phyloP scores from a whole-genome alignment of 1,284 basidiomycete genomes.

The Sanghuangporus baumii region DNA sequence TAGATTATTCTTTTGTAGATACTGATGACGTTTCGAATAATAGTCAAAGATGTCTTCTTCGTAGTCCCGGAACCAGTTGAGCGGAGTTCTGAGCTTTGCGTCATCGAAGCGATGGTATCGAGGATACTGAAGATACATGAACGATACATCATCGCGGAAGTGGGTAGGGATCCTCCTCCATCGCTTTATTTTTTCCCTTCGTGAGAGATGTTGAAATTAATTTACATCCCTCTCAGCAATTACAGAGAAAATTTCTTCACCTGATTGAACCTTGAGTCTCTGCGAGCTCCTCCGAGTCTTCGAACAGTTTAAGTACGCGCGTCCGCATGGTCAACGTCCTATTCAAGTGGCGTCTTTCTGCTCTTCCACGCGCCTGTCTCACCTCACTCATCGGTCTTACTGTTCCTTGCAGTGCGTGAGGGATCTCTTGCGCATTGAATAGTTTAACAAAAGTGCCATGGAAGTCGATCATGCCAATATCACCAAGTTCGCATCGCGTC shows the following conservation, averaged over 20 bases:
- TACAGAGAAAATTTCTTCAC: too few relatives aligned
- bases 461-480: not conserved
- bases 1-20: not conserved
- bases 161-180: too few relatives aligned
- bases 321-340: too few relatives aligned
- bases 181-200: too few relatives aligned
- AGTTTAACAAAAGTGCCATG: not conserved
- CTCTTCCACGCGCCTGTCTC: not conserved
- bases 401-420: not conserved
- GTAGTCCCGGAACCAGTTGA: not conserved
- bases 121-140: not conserved
- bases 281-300: not conserved
- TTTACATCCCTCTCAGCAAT: not conserved
- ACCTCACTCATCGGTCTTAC: not conserved
- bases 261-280: too few relatives aligned
- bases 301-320: too few relatives aligned
- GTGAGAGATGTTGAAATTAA: not conserved
- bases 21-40: not conserved
- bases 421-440: not conserved
- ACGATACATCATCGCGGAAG: not conserved
- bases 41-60: not conserved
- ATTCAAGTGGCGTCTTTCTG: not conserved
- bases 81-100: not conserved
- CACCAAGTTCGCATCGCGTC: not conserved
- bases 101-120: not conserved